Percentiles rank a stretch among this genome's conserved stretches.
Conservation (phyloP, 345 rosid genomes). For the Aethionema arabicum region DNA sequence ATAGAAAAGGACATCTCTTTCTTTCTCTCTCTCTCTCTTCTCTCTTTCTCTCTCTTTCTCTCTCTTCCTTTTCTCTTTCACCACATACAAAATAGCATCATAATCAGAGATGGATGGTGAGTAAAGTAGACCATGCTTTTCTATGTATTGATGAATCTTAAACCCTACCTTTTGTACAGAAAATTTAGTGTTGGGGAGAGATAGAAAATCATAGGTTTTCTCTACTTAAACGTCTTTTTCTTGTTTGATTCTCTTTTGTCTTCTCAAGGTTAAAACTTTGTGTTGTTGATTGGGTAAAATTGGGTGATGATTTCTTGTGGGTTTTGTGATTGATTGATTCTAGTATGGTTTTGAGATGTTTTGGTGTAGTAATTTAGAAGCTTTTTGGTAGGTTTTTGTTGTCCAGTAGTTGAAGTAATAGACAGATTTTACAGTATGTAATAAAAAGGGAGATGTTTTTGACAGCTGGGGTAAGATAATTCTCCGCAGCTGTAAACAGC, state of each 20-base stretch:
- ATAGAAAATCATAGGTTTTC: background rate
- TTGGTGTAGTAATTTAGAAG: background rate
- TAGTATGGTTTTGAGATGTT: slow-evolving; percentile 9
- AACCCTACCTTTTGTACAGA: background rate
- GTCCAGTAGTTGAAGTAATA: background rate
- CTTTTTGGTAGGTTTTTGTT: background rate
- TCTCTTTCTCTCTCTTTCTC: background rate
- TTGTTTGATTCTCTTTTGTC: background rate
- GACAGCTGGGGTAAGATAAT: slow-evolving; percentile 22
- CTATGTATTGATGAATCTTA: slow-evolving; percentile 21
- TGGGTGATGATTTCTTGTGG: slow-evolving; percentile 10
- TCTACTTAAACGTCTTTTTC: background rate
- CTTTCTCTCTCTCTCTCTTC: background rate
- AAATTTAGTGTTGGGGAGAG: background rate
- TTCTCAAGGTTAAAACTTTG: background rate
- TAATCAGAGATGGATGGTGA: slow-evolving; percentile 8
- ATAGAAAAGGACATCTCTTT: background rate
- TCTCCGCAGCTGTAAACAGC: slow-evolving; percentile 18
- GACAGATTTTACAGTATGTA: slow-evolving; percentile 20
- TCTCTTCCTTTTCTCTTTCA: background rate
- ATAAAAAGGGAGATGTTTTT: slow-evolving; percentile 12
- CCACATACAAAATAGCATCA: slow-evolving; percentile 17
- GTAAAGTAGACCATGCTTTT: background rate
- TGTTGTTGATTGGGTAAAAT: background rate
- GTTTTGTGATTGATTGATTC: background rate